These are phyloP conservation scores for Lactarius tabidus DNA, from an alignment of 768 basidiomycete species.

Conservation along the genomic window DNA sequence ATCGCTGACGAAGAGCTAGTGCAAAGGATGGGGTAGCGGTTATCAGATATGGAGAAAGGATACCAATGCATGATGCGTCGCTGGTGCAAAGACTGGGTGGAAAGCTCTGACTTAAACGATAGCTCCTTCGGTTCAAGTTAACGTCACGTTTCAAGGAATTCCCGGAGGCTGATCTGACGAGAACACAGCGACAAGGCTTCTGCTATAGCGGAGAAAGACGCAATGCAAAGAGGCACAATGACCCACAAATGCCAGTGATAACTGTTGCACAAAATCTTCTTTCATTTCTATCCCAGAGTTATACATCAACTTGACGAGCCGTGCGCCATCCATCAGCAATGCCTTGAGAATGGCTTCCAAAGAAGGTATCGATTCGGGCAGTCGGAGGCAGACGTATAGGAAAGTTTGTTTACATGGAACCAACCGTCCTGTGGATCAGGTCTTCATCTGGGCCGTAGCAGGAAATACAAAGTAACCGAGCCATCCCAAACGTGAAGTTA, in stretches of 20 bases:
- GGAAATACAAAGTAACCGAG: neutral
- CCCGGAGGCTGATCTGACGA: neutral
- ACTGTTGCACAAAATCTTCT: slow-evolving; percentile 77
- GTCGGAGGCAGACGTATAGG: slow-evolving; percentile 93
- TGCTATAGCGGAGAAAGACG: neutral
- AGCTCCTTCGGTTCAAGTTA: neutral
- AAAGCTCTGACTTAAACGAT: too few species aligned
- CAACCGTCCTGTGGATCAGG: slow-evolving; percentile 82
- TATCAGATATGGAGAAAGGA: too few species aligned
- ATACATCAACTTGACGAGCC: slow-evolving; percentile 74
- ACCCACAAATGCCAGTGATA: neutral
- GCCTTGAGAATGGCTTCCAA: slow-evolving; percentile 88
- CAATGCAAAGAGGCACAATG: neutral
- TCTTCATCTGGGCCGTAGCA: slow-evolving; percentile 71
- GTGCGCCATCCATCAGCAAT: slow-evolving; percentile 81
- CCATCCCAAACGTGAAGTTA: slow-evolving; percentile 15
- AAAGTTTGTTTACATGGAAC: slow-evolving; percentile 98
- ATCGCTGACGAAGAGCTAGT: too few species aligned
- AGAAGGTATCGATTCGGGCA: slow-evolving; percentile 63
- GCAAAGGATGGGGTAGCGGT: too few species aligned
- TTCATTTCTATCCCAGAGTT: slow-evolving; percentile 73
- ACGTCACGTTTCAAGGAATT: neutral
- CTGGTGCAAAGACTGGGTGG: too few species aligned
- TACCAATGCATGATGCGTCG: too few species aligned
- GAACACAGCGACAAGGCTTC: too few species aligned